Evolutionary conservation across 768 basidiomycete genomes (phyloP).

Genomic region (Dictyophora rubrovolvata): DNA sequence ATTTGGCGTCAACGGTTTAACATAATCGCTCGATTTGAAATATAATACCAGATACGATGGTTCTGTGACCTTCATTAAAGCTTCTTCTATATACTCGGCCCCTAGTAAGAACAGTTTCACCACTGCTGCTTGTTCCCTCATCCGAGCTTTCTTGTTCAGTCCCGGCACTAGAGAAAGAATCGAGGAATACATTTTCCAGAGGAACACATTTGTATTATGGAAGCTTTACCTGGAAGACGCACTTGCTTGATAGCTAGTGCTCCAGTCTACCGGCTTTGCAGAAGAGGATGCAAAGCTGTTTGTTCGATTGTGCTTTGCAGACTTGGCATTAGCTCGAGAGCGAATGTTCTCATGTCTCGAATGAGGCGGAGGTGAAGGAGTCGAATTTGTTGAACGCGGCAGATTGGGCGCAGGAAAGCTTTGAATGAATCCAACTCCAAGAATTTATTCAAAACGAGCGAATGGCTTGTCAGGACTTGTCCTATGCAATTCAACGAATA

Average conservation of each 20-base stretch:
- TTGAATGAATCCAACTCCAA: neutral
- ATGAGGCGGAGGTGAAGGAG: slow-evolving; percentile 56
- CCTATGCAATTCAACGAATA: neutral
- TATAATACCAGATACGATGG: neutral
- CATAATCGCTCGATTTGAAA: neutral
- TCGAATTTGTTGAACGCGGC: slow-evolving; percentile 68
- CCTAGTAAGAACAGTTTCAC: slow-evolving; percentile 4
- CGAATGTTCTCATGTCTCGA: slow-evolving; percentile 29
- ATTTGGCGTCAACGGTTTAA: neutral
- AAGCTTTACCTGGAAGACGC: slow-evolving; percentile 56
- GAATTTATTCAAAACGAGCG: neutral
- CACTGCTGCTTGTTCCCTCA: slow-evolving; percentile 22
- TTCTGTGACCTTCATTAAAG: neutral
- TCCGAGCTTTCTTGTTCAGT: slow-evolving; percentile 38
- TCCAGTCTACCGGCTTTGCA: slow-evolving; percentile 48
- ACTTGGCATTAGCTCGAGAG: slow-evolving; percentile 20
- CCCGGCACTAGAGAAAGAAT: slow-evolving; percentile 22
- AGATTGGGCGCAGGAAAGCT: slow-evolving; percentile 36
- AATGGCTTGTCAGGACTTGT: neutral
- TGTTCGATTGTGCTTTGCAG: neutral
- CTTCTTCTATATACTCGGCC: slow-evolving; percentile 1
- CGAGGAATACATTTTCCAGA: too few relatives aligned
- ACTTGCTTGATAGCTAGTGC: slow-evolving; percentile 80
- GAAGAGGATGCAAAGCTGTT: neutral
- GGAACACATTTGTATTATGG: neutral